Percentiles rank a stretch among this genome's conserved stretches.
phyloP scores from a whole-genome alignment of 140 eudicot species.

The Flaveria floridana region DNA sequence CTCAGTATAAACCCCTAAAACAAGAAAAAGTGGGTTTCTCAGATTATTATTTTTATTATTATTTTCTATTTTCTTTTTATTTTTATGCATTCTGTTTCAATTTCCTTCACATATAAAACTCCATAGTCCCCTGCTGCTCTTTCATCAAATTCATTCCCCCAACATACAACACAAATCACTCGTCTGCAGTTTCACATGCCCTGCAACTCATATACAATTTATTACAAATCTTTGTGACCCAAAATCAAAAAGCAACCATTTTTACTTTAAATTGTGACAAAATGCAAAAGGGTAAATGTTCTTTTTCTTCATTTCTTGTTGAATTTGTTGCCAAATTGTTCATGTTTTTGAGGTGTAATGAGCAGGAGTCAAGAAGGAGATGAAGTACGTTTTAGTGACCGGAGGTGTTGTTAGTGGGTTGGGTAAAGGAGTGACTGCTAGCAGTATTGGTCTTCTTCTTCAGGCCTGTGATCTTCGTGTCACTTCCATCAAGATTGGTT shows the following conservation, averaged over 20 bases:
- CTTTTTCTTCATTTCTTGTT: constrained; percentile 11
- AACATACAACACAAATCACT: constrained; percentile 24
- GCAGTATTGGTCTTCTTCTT: constrained; percentile 91
- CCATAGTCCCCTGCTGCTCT: constrained; percentile 19
- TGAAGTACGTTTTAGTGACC: constrained; percentile 89
- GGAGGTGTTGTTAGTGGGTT: constrained; percentile 97
- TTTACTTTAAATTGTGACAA: constrained; percentile 3
- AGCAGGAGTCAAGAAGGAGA: constrained; percentile 36
- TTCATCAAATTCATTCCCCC: constrained; percentile 29
- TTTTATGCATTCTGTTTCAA: neutral
- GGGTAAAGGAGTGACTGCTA: constrained; percentile 95
- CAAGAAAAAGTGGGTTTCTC: constrained; percentile 33
- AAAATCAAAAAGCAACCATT: constrained; percentile 19
- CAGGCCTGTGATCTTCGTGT: constrained; percentile 81
- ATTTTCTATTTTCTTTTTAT: neutral
- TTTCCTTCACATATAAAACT: constrained; percentile 31
- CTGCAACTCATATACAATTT: constrained; percentile 3
- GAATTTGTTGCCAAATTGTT: neutral
- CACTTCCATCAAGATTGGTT: constrained; percentile 77
- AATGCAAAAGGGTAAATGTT: constrained; percentile 36
- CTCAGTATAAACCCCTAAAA: constrained; percentile 6
- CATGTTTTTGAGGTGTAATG: constrained; percentile 11
- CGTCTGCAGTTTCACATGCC: constrained; percentile 5
- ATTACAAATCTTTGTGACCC: constrained; percentile 21
- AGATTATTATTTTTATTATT: constrained; percentile 5